Evolutionary conservation across 2,329 filamentous ascomycete genomes (phyloP), one percentile per base, ranked within the genome.

Genomic region (Trichoderma sp.): DNA sequence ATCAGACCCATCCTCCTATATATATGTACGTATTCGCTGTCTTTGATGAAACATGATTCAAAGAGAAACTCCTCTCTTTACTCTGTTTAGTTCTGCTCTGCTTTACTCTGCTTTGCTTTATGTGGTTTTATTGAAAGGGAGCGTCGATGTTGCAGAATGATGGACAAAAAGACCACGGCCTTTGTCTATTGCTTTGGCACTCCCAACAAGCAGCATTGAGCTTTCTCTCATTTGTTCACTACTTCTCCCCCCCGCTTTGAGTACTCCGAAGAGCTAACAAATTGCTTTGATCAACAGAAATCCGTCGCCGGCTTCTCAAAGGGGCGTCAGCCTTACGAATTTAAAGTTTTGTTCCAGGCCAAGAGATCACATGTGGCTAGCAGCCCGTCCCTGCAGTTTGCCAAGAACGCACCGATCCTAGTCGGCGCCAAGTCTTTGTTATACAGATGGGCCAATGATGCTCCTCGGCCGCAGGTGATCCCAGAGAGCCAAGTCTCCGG

Each of bases 401-500:
- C 57, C 57, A 60, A 60, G 57, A 21, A 60, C n/a, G 18, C 32
- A 34, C 30, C 57, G 30, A 60, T 60, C 57, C 18, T 34, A 60
- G 57, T 21, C 28, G 15, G 57, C 11, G 57, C 57, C 57, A 60
- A 60, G 30, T 34, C 57, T 60, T 14, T 32, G 15, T 34, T 34
- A 12, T 34, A 60, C 18, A 34, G 30, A 60, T 60, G 57, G n/a
- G 57, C 57, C 57, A 60, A 32, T 60, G 11, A 24, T 53, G 18
- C 62, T 28, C 47, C 24, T 21, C 36, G 26, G 61, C 61, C 11
- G 26, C 26, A 18, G 18, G 18, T n/a, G n/a, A 53, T 34, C 63
- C 63, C 63, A 56, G 63, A 56, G 63, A 56, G 47, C 63, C 63
- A 66, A 66, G 63, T 66, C 43, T 66, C 24, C 63, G 62, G 62